A percentile compares a stretch with the other conserved stretches of the same genome.
Conservation (phyloP, 2,329 filamentous ascomycete species). For the Talaromyces funiculosus region DNA sequence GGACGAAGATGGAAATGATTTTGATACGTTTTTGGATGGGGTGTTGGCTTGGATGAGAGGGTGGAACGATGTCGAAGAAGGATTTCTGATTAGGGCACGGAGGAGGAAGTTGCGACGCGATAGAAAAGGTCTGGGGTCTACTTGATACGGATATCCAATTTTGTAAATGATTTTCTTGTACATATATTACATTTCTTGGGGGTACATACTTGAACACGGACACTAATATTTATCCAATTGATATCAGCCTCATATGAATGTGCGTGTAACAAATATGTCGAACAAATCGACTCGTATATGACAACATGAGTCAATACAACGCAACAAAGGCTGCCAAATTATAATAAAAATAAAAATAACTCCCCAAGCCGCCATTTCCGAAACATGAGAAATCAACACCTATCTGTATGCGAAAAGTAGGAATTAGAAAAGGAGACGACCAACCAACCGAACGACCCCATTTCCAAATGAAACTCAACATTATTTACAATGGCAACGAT, state of each 20-base stretch:
- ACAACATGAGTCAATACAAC: neutral
- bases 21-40: constrained; percentile 32
- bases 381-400: constrained; percentile 8
- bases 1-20: constrained; percentile 21
- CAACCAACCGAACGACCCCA: neutral
- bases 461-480: neutral
- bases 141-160: neutral
- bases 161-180: neutral
- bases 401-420: constrained; percentile 7
- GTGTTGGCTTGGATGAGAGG: constrained; percentile 40
- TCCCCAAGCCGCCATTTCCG: constrained; percentile 7
- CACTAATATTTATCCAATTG: neutral
- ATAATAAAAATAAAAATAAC: neutral
- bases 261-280: neutral
- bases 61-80: constrained; percentile 40
- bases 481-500: constrained; percentile 1
- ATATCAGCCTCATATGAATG: neutral
- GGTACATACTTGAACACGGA: neutral
- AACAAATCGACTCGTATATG: neutral
- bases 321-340: neutral
- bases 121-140: constrained; percentile 11
- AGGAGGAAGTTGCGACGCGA: constrained; percentile 52
- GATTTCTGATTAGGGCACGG: constrained; percentile 46
- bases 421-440: neutral
- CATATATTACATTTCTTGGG: neutral